Evolutionary conservation across 2,329 filamentous ascomycete genomes (phyloP).

Genomic region (Clathrospora elynae): DNA sequence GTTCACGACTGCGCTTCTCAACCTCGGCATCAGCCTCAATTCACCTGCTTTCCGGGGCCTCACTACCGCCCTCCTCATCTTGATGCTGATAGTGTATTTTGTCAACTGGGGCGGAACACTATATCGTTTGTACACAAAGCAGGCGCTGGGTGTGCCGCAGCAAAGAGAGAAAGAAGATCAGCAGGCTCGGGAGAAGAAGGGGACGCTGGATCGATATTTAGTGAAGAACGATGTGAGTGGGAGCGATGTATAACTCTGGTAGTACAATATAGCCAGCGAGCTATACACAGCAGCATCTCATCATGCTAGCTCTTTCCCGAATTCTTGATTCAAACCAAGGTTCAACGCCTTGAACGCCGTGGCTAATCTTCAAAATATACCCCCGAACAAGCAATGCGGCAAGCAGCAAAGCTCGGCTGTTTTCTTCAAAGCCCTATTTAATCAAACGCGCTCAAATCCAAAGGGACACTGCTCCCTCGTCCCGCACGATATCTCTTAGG

Average conservation of each 20-base stretch:
- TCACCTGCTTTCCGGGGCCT: constrained; percentile 22
- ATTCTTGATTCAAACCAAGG: not conserved
- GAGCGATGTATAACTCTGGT: not conserved
- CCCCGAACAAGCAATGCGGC: constrained; percentile 12
- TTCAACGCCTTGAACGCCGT: constrained; percentile 21
- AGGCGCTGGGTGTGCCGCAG: constrained; percentile 22
- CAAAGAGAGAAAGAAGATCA: constrained; percentile 22
- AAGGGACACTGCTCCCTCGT: constrained; percentile 88
- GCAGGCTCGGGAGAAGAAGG: constrained; percentile 12
- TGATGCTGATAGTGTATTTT: constrained; percentile 21
- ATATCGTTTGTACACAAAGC: constrained; percentile 17
- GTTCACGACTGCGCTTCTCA: constrained; percentile 21
- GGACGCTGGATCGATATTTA: constrained; percentile 3
- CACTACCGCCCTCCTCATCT: constrained; percentile 16
- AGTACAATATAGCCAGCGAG: not conserved
- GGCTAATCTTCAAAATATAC: constrained; percentile 25
- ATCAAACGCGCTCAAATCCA: constrained; percentile 72
- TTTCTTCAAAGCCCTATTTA: constrained; percentile 21
- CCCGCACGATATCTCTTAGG: constrained; percentile 84
- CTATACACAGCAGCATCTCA: too few species aligned
- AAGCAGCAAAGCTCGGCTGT: constrained; percentile 12
- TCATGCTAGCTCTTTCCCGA: too few species aligned
- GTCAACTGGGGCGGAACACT: constrained; percentile 23
- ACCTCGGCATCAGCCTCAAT: constrained; percentile 21
- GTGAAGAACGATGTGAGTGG: not conserved